These are phyloP conservation scores for Basidioascus undulatus DNA, from an alignment of 768 basidiomycete species.

Conservation along the genomic window DNA sequence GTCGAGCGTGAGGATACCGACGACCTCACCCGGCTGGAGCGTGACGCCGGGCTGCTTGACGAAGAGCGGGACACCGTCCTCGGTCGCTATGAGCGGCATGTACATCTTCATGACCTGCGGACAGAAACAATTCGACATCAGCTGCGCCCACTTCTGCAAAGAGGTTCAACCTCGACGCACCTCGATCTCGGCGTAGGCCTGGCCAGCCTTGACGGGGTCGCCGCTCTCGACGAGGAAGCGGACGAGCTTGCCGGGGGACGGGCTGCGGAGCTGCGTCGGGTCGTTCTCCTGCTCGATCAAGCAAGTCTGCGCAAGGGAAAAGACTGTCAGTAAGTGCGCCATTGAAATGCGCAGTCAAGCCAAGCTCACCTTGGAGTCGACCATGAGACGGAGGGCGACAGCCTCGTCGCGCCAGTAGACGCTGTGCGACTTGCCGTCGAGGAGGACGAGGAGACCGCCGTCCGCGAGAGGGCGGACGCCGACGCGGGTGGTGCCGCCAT, in stretches of 20 bases:
- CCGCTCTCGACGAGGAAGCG: conserved; percentile 88
- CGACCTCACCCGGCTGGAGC: conserved; percentile 85
- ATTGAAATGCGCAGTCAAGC: background rate
- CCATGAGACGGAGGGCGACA: conserved; percentile 58
- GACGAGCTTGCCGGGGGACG: conserved; percentile 87
- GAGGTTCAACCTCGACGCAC: conserved; percentile 10
- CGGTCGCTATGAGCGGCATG: conserved; percentile 84
- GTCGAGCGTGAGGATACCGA: conserved; percentile 87
- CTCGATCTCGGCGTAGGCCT: conserved; percentile 96
- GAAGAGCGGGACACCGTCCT: conserved; percentile 80
- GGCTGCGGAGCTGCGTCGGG: conserved; percentile 85
- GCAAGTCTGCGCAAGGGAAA: conserved; percentile 48
- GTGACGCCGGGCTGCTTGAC: conserved; percentile 97
- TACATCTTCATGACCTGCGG: conserved; percentile 94
- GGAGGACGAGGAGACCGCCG: conserved; percentile 70
- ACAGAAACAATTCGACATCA: background rate
- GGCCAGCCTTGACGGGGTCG: conserved; percentile 87
- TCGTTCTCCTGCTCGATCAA: conserved; percentile 99
- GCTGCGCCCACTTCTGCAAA: conserved; percentile 1
- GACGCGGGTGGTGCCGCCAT: conserved; percentile 77
- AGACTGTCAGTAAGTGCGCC: background rate
- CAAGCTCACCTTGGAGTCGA: conserved; percentile 6
- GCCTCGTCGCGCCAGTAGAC: conserved; percentile 98
- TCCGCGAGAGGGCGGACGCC: conserved; percentile 82
- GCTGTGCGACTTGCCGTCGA: conserved; percentile 88